Evolutionary conservation across 1,284 basidiomycete species (phyloP), one percentile per base, ranked within the genome.

Genomic region (Salmacisia buchloeana): DNA sequence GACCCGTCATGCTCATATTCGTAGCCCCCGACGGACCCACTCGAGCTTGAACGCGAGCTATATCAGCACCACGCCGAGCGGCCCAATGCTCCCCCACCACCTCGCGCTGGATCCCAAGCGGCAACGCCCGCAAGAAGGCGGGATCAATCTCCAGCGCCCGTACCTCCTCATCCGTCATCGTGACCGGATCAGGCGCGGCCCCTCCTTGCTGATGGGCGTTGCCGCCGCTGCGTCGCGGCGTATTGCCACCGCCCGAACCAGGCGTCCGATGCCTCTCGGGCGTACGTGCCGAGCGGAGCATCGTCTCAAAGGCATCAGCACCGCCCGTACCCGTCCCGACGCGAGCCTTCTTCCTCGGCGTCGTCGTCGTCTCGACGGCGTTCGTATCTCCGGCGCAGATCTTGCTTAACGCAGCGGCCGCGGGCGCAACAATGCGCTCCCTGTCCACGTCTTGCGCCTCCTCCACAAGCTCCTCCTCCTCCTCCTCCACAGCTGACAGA

Each of bases 361-460:
- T 43, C 10, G 41, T 15, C 41, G 41, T 43, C 10, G 7, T 43
- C 15, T 15, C 35, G n/a, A n/a, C n/a, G n/a, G n/a, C n/a, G n/a
- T n/a, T n/a, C n/a, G n/a, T n/a, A n/a, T n/a, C n/a, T n/a, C n/a
- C n/a, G n/a, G n/a, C n/a, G n/a, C n/a, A n/a, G n/a, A n/a, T n/a
- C n/a, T n/a, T n/a, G n/a, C n/a, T 45, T 33, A 36, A 5, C 33
- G 57, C 7, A 6, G 15, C n/a, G n/a, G n/a, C n/a, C n/a, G n/a
- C n/a, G n/a, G n/a, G 33, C 52, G 18, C 23, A 23, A 15, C 18
- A 4, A 60, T 43, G 2, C 1, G 38, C 2, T 1, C 21, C 9
- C 13, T 61, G 54, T 33, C 2, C 27, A 63, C 61, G 5, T 63
- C 41, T 4, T 57, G 45, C 2, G 65, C 58, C 33, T 64, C 67